Evolutionary conservation across 2,329 filamentous ascomycete genomes (phyloP).

Genomic region (Hyphodiscus sp.): DNA sequence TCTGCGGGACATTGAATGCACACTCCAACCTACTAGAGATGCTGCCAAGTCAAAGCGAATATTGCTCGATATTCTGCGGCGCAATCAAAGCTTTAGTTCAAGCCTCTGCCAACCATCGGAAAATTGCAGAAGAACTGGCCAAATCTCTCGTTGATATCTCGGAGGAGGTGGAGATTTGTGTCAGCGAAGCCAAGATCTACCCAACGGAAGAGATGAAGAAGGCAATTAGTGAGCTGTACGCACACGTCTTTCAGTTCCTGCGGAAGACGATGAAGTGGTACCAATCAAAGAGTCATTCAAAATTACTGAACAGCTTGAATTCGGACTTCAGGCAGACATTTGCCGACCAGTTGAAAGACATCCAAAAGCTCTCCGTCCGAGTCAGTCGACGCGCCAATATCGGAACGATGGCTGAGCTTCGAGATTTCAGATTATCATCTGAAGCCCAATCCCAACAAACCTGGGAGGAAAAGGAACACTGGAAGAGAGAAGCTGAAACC

Average conservation of each 20-base stretch:
- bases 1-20: slow-evolving; percentile 21
- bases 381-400: background rate
- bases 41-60: slow-evolving; percentile 27
- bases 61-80: slow-evolving; percentile 28
- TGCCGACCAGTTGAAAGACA: background rate
- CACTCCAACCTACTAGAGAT: slow-evolving; percentile 24
- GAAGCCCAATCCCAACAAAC: background rate
- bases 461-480: background rate
- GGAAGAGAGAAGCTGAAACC: background rate
- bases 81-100: slow-evolving; percentile 24
- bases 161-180: slow-evolving; percentile 12
- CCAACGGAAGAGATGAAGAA: slow-evolving; percentile 9
- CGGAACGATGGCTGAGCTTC: background rate
- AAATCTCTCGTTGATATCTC: slow-evolving; percentile 18
- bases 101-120: slow-evolving; percentile 25
- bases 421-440: background rate
- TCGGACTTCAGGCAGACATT: background rate
- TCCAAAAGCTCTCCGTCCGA: background rate
- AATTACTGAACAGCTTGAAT: background rate
- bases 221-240: slow-evolving; percentile 19
- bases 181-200: slow-evolving; percentile 4
- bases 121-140: slow-evolving; percentile 15
- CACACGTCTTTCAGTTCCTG: slow-evolving; percentile 23
- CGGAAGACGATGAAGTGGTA: slow-evolving; percentile 19
- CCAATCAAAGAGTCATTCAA: background rate